Evolutionary conservation across 2,329 filamentous ascomycete genomes (phyloP), one percentile per base, ranked within the genome.

Genomic region (Aspergillus clavatus): DNA sequence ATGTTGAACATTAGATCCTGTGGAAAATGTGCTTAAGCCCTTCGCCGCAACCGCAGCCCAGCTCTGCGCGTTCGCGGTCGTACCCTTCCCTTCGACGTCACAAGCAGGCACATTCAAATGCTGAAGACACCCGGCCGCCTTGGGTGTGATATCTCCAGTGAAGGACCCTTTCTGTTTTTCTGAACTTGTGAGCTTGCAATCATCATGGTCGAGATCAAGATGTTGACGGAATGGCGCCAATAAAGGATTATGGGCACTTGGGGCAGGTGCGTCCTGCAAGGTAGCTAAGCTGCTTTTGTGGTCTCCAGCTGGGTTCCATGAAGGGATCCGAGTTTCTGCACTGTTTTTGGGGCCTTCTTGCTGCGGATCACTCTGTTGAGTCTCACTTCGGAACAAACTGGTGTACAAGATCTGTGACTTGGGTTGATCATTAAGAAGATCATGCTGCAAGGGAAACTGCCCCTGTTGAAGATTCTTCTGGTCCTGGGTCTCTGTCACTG

Each of bases 1-100:
- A 10, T 37, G 7, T 27, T 42, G 18, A 26, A 33, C 21, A 33
- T 18, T 39, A 1, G 41, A 49, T 26, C 21, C 44, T 7, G 44
- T 52, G 22, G 47, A 52, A 10, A 27, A 35, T 12, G 47, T 42
- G 18, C 35, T 47, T 19, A 31, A 40, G 14, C 51, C 50, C 22
- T 47, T 48, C 7, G 48, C 45, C 11, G 53, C 50, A 5, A 28
- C 45, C 28, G 41, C 26, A 1, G 40, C 28, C 7, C 40, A 16
- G 10, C 36, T 40, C 12, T 40, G 49, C 1, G 33, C 37, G 23
- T 48, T 43, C n/a, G 10, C 8, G 5, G 40, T 19, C 33, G 21
- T 10, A 12, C n/a, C 41, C 10, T n/a, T 38, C 18, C 38, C 10
- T 11, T 47, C 24, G 7, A 21, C 11, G 33, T 43, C 16, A 16